phyloP scores from a whole-genome alignment of 306 rosid genomes.

The Mimosa pudica region DNA sequence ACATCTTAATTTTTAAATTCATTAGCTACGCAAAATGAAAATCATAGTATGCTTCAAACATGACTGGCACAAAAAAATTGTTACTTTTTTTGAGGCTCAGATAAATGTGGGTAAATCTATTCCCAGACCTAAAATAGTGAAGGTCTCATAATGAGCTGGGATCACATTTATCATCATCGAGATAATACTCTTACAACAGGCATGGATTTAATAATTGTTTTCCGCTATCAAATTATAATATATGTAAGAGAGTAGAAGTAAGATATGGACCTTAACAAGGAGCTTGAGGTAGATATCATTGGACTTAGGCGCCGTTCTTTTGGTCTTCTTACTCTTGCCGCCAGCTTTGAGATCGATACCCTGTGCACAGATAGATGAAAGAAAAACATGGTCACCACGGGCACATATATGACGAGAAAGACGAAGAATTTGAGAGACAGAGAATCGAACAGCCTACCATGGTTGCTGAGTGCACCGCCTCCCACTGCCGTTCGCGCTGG shows the following conservation, averaged over 20 bases:
- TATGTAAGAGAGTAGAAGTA: not conserved
- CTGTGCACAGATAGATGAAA: conserved; percentile 24
- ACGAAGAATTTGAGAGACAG: not conserved
- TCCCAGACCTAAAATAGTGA: conserved; percentile 41
- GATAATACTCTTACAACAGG: not conserved
- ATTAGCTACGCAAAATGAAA: not conserved
- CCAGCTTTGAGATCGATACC: conserved; percentile 71
- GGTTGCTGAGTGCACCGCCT: not conserved
- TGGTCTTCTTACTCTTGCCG: conserved; percentile 82
- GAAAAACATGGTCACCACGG: not conserved
- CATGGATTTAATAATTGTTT: not conserved
- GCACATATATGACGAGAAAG: not conserved
- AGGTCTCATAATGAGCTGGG: conserved; percentile 60
- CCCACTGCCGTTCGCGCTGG: not conserved
- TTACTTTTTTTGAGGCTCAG: conserved; percentile 34
- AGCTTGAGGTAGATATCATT: conserved; percentile 76
- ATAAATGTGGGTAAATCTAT: conserved; percentile 44
- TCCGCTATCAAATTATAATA: not conserved
- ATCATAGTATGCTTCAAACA: too few species aligned
- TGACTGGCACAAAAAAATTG: too few species aligned
- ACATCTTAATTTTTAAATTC: not conserved
- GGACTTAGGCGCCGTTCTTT: conserved; percentile 78
- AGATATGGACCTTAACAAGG: conserved; percentile 41
- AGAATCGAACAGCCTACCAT: conserved; percentile 9
- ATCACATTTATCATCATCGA: conserved; percentile 50